These are phyloP conservation scores for Penstemon eatonii DNA, from an alignment of 257 asterid species.

Conservation along the genomic window DNA sequence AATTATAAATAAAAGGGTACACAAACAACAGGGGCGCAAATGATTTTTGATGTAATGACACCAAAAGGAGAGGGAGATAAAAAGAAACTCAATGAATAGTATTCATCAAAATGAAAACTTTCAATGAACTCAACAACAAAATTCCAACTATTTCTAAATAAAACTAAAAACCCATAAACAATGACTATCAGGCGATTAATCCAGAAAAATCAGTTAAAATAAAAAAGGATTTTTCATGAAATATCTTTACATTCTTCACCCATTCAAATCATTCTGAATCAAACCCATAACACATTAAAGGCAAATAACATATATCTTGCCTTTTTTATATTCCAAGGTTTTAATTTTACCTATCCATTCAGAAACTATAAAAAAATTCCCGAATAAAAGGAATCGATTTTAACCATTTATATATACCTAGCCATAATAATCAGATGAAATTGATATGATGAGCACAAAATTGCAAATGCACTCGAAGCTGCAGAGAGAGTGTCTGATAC, in stretches of 20 bases:
- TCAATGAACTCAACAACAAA: background rate
- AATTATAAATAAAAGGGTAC: too few species aligned
- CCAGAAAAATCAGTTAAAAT: background rate
- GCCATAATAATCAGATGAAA: slow-evolving; percentile 30
- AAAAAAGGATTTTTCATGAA: background rate
- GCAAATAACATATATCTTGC: background rate
- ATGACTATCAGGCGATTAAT: background rate
- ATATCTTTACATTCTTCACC: slow-evolving; percentile 10
- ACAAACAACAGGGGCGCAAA: too few species aligned
- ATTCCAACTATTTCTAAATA: background rate
- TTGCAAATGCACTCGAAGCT: slow-evolving; percentile 23
- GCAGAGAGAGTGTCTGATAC: slow-evolving; percentile 26
- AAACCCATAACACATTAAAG: slow-evolving; percentile 26
- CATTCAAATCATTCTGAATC: slow-evolving; percentile 21
- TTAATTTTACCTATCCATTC: background rate
- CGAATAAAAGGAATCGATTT: background rate
- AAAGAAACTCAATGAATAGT: too few species aligned
- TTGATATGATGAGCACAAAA: background rate
- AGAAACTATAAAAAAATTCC: background rate
- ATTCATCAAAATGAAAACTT: too few species aligned
- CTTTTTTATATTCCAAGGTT: background rate
- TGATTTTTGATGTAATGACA: too few species aligned
- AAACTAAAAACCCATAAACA: background rate
- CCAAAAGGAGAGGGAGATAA: too few species aligned
- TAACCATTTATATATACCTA: slow-evolving; percentile 21